Conservation (phyloP, 1,284 basidiomycete species). For the Polyporus tsugae region DNA sequence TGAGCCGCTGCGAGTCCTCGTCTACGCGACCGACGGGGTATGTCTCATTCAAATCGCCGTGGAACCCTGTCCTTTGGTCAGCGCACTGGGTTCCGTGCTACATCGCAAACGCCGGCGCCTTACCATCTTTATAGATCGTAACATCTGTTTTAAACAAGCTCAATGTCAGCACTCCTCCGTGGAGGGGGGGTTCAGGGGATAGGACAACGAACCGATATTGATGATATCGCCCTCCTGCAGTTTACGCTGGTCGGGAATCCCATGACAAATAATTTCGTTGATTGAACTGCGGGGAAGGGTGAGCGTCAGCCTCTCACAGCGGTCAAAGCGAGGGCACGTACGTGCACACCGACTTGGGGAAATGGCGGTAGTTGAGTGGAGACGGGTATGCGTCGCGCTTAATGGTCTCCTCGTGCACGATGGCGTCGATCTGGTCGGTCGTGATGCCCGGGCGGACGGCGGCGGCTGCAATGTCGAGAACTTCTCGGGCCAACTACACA, state of each 20-base stretch:
- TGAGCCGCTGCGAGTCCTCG: constrained; percentile 83
- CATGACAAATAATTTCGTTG: constrained; percentile 98
- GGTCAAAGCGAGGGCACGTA: constrained; percentile 50
- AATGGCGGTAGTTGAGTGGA: constrained; percentile 92
- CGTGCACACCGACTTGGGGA: constrained; percentile 98
- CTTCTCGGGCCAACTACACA: constrained; percentile 84
- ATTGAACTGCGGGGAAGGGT: constrained; percentile 65
- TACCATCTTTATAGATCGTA: constrained; percentile 74
- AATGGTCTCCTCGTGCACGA: constrained; percentile 95
- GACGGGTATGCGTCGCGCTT: constrained; percentile 95
- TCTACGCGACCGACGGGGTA: constrained; percentile 91
- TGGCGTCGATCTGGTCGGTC: constrained; percentile 93
- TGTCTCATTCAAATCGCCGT: constrained; percentile 91
- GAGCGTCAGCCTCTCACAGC: not conserved
- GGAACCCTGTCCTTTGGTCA: constrained; percentile 65
- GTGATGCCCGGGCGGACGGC: constrained; percentile 90
- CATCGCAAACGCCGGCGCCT: constrained; percentile 25
- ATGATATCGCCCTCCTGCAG: constrained; percentile 92
- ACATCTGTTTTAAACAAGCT: constrained; percentile 53
- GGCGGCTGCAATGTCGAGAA: constrained; percentile 90
- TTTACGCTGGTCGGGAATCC: constrained; percentile 91
- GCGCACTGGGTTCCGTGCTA: not conserved
- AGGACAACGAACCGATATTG: constrained; percentile 74
- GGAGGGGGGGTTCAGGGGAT: not conserved
- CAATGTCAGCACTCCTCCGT: not conserved